These are phyloP conservation scores for Colletotrichum simmondsii DNA, from an alignment of 2,329 filamentous ascomycete genomes.

Conservation along the genomic window DNA sequence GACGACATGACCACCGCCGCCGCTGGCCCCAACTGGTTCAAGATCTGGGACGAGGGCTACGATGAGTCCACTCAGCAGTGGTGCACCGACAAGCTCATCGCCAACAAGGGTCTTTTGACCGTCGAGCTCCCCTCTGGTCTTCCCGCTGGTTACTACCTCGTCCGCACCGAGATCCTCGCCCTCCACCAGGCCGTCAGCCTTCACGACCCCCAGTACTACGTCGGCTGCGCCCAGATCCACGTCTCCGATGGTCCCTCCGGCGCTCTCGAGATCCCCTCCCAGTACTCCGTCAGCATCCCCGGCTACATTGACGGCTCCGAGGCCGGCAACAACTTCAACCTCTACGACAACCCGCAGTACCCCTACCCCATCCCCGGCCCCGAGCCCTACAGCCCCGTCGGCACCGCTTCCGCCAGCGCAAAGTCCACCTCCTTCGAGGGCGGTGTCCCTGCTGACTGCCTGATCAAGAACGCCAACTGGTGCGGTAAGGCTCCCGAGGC, in stretches of 20 bases:
- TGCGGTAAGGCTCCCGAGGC: conserved; percentile 70
- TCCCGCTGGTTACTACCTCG: conserved; percentile 75
- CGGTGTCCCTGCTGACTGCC: conserved; percentile 63
- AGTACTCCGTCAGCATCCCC: conserved; percentile 70
- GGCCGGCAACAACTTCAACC: conserved; percentile 70
- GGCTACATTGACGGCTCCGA: conserved; percentile 69
- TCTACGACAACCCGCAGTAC: conserved; percentile 65
- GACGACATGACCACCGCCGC: conserved; percentile 63
- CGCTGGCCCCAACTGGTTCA: conserved; percentile 79
- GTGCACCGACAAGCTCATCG: conserved; percentile 77
- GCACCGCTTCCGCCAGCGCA: conserved; percentile 13
- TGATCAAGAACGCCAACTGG: conserved; percentile 79
- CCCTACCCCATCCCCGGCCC: conserved; percentile 71
- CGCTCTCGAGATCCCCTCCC: conserved; percentile 57
- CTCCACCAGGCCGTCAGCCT: conserved; percentile 67
- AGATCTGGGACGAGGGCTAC: conserved; percentile 79
- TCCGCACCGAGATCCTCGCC: conserved; percentile 76
- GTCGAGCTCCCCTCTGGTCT: conserved; percentile 71
- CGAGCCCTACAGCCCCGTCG: conserved; percentile 57
- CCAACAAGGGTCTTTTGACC: conserved; percentile 71
- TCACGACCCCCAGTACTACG: conserved; percentile 77
- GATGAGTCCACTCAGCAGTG: conserved; percentile 65
- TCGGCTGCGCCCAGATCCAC: conserved; percentile 78
- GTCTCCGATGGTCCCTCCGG: conserved; percentile 60
- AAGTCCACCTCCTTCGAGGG: conserved; percentile 50